Conservation (phyloP, 83 land plant genomes). For the Picea abies region DNA sequence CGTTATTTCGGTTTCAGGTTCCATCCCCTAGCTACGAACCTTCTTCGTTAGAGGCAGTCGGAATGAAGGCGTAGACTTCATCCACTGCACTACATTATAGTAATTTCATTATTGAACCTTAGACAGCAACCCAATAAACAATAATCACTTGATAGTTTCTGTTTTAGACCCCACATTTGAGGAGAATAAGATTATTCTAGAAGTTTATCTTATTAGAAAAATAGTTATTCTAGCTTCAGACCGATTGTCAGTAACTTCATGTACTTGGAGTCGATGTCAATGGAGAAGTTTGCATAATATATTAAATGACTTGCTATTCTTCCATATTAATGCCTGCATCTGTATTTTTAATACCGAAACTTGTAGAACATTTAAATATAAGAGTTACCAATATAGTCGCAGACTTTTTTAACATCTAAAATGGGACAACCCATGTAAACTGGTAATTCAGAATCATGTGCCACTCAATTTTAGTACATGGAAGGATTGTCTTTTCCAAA, state of each 20-base stretch:
- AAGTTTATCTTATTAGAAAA: background rate
- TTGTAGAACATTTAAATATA: background rate
- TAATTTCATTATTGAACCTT: background rate
- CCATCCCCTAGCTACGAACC: too few species aligned
- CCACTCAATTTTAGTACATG: background rate
- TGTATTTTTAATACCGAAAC: background rate
- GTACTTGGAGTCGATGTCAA: background rate
- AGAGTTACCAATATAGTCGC: background rate
- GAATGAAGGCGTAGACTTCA: too few species aligned
- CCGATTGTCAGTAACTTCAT: background rate
- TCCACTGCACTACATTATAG: background rate
- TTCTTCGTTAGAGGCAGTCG: too few species aligned
- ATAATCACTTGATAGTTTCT: too few species aligned
- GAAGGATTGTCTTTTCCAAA: background rate
- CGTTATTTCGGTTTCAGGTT: too few species aligned
- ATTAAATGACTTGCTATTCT: background rate
- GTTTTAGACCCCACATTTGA: background rate
- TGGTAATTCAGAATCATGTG: background rate
- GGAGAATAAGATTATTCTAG: conserved; percentile 6
- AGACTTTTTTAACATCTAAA: background rate
- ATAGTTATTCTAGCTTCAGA: background rate
- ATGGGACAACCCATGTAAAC: background rate
- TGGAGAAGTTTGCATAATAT: background rate
- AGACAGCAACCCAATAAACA: background rate
- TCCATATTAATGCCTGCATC: background rate